These are phyloP conservation scores for Aspergillus aculeatinus DNA, from an alignment of 2,329 filamentous ascomycete genomes.

Conservation along the genomic window DNA sequence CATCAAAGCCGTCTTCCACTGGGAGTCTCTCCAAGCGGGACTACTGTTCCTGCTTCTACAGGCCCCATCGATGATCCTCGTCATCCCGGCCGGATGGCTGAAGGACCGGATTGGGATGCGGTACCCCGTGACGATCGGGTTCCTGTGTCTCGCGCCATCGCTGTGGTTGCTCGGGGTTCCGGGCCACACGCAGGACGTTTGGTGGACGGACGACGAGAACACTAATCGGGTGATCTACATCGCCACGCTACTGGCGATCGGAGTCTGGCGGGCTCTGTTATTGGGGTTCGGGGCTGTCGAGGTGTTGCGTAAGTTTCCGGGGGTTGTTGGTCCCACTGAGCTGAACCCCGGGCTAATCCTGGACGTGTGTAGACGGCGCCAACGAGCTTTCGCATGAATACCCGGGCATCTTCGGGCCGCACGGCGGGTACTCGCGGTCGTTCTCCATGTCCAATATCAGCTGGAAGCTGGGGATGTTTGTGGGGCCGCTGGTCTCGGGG, in stretches of 20 bases:
- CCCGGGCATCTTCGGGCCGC: constrained; percentile 6
- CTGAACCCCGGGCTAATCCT: neutral
- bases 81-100: neutral
- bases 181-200: neutral
- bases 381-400: neutral
- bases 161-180: neutral
- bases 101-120: neutral
- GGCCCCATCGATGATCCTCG: neutral
- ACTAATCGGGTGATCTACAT: neutral
- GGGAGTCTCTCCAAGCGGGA: neutral
- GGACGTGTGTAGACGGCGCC: neutral
- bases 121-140: neutral
- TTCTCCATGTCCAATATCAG: neutral
- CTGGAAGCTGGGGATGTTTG: neutral
- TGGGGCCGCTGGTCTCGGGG: neutral
- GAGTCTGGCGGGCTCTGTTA: neutral
- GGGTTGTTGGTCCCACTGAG: neutral
- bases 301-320: neutral
- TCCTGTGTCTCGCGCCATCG: neutral
- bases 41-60: neutral
- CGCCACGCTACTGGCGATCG: too few relatives aligned
- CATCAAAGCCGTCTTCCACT: neutral
- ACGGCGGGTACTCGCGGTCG: constrained; percentile 5
- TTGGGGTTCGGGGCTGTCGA: neutral
- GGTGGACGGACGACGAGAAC: neutral